A percentile compares a stretch with the other conserved stretches of the same genome.
phyloP scores from a whole-genome alignment of 108 stramenopile genomes.

The Discostella stelligeroides region DNA sequence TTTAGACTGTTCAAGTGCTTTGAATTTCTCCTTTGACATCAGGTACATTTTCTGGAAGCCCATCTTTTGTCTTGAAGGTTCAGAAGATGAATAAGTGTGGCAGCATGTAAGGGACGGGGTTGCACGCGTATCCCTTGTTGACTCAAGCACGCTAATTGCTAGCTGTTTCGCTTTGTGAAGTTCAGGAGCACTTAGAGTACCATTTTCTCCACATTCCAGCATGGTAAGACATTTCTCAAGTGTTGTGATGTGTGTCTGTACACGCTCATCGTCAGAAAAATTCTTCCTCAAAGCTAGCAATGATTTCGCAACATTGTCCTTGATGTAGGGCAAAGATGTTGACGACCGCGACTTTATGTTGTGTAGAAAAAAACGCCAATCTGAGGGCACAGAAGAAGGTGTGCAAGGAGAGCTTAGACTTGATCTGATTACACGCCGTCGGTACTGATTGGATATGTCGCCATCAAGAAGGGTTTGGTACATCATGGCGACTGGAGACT shows the following conservation, averaged over 20 bases:
- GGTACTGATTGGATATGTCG: conserved; percentile 15
- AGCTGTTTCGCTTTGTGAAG: conserved; percentile 44
- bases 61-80: conserved; percentile 52
- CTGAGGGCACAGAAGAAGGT: conserved; percentile 52
- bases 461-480: conserved; percentile 56
- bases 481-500: conserved; percentile 60
- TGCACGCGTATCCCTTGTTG: conserved; percentile 49
- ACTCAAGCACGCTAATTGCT: conserved; percentile 51
- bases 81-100: conserved; percentile 11
- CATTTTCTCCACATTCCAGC: conserved; percentile 21
- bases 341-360: conserved; percentile 51
- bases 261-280: not conserved
- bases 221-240: conserved; percentile 52
- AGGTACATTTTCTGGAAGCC: conserved; percentile 56
- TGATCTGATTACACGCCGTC: conserved; percentile 37
- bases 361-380: conserved; percentile 79
- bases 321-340: conserved; percentile 23
- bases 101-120: not conserved
- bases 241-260: conserved; percentile 18
- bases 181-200: conserved; percentile 14
- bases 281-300: conserved; percentile 22
- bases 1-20: conserved; percentile 55
- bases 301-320: conserved; percentile 37
- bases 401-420: conserved; percentile 55
- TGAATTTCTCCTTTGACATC: conserved; percentile 56